Conservation (phyloP, 2,329 filamentous ascomycete species). For the Aspergillus sp. region DNA sequence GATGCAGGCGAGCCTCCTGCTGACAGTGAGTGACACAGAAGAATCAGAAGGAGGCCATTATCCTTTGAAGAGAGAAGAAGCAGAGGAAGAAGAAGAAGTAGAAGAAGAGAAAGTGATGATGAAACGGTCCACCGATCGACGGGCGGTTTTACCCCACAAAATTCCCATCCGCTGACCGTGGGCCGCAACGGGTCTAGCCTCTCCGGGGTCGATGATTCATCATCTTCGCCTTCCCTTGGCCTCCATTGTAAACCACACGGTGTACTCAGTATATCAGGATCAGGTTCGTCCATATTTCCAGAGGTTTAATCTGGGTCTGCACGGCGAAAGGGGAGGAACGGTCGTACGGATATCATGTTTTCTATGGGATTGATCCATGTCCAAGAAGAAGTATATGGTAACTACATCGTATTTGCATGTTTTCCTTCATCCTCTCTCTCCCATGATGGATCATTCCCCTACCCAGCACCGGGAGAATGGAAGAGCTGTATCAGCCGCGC, state of each 20-base stretch:
- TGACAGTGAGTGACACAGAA: background rate
- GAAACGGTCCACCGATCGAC: background rate
- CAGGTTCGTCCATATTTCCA: too few relatives aligned
- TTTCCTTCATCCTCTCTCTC: background rate
- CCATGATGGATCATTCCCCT: background rate
- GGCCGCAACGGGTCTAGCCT: constrained; percentile 19
- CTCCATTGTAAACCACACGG: too few relatives aligned
- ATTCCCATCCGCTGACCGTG: constrained; percentile 20
- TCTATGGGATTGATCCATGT: too few relatives aligned
- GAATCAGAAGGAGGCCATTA: too few relatives aligned
- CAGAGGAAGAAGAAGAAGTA: background rate
- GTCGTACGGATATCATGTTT: too few relatives aligned
- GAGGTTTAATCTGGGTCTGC: too few relatives aligned
- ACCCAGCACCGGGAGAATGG: constrained; percentile 40
- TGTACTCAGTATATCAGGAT: too few relatives aligned
- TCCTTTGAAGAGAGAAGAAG: background rate
- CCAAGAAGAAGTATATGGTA: background rate
- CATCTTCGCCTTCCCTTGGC: background rate
- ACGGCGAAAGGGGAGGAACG: too few relatives aligned
- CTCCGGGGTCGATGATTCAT: constrained; percentile 8
- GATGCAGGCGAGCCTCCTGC: background rate
- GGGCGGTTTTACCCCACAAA: constrained; percentile 18
- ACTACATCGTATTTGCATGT: background rate
- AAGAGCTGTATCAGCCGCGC: constrained; percentile 77
- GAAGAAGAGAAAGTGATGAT: background rate